Evolutionary conservation across 805 yeast species (phyloP), one percentile per base, ranked within the genome.

Genomic region (Teunomyces lycoperdinae): DNA sequence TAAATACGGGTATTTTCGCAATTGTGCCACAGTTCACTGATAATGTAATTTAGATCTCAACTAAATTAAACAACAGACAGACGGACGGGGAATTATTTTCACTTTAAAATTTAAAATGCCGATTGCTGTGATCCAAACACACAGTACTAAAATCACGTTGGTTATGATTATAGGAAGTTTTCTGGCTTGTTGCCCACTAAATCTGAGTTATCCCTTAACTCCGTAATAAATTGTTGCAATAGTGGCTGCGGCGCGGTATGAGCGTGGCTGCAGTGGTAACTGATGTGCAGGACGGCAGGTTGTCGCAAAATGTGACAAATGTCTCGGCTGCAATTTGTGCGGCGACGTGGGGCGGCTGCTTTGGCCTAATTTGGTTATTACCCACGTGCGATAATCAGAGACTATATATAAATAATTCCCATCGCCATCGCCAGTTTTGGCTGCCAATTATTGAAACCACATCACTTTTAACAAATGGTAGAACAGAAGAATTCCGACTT

Each of bases 401-500:
- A 4, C 24, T 20, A 20, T 20, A 20, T 33, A 20, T 38, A 26
- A 24, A 38, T 38, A 38, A 38, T 13, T 9, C 20, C 20, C 28
- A 35, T n/a, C 11, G 13, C 24, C 26, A 35, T 35, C 39, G 39
- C 39, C 39, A 11, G n/a, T 7, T 16, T 35, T 16, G 40, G 14
- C 13, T 1, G 11, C 34, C 6, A 20, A 20, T 20, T 20, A 20
- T 20, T 20, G 24, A 20, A 4, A 20, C 24, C 24, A 20, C 24
- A 20, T 20, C 24, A 20, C 24, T 2, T 11, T 9, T 10, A 20
- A 31, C 43, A 34, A 7, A 71, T 70, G 76, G 73, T 66, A 5
- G 51, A 56, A 13, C 89, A 84, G 58, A 74, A 77, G 40, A 77
- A 76, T 24, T 76, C 80, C 16, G 71, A 77, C 43, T 73, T 81